Evolutionary conservation across 495 filamentous ascomycete species (phyloP), one percentile per base, ranked within the genome.

Genomic region (Penicillium manginii): DNA sequence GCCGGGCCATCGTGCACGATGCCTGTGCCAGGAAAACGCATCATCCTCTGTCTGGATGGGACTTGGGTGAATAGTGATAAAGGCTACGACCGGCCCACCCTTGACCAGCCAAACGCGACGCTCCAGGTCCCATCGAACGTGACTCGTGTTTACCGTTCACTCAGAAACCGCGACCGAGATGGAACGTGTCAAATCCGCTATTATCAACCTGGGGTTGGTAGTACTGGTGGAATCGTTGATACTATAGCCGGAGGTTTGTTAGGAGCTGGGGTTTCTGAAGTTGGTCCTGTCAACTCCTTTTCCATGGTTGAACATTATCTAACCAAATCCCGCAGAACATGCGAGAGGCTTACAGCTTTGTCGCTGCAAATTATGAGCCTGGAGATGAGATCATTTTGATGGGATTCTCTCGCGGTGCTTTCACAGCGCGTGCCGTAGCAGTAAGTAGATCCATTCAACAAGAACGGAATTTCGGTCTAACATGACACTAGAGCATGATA

Each of bases 381-480:
- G 83, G 84, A 11, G 88, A 91, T 63, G 86, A 91, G 59, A 89
- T 91, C 43, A 77, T 90, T 52, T 76, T 91, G 22, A 58, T 90
- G 22, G 88, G 88, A 9, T 91, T 91, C 72, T 90, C 87, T 23
- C 79, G 88, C 3, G 87, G 88, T 9, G 87, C 88, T n/a, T 91
- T 86, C 62, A 90, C 88, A 0, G 87, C 86, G 1, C 78, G 88
- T 52, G 83, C 79, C 32, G 83, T 90, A 45, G 68, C 68, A 31
- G 63, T 61, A 47, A 57, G 62, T 4, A 39, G 14, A 50, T 8
- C 10, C 1, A 14, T 0, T 12, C 26, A 10, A 33, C 4, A n/a
- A 18, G 21, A 14, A 9, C 11, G 31, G 48, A 33, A 14, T 33
- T 14, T 47, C n/a, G 21, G 14, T 42, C n/a, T 21, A 11, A 39